Base-by-base conservation (phyloP, 1,284 basidiomycete genomes). In the Sporisorium sorghi region DNA sequence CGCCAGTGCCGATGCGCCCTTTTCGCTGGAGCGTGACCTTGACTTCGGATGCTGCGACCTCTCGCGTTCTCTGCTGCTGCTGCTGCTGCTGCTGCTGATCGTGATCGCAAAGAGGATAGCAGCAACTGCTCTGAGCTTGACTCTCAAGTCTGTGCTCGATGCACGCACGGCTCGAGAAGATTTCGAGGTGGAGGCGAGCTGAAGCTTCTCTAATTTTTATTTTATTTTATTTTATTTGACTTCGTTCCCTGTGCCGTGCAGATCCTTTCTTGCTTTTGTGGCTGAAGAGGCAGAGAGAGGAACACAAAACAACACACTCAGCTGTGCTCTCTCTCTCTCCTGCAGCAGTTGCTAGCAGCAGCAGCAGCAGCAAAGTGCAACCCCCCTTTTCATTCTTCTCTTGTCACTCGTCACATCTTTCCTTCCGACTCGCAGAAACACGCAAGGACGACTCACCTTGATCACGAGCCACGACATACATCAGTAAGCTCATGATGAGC, bases 231-330 rank as follows among this genome's bases (percentile, higher is more conserved):
- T n/a, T n/a, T n/a, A n/a, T n/a, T n/a, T n/a, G n/a, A n/a, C n/a
- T n/a, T n/a, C 28, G 28, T 37, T n/a, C n/a, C n/a, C 48, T 50
- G 39, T 43, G 52, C 40, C 40, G n/a, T 54, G 39, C 52, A 54
- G 40, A 54, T 54, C 52, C 33, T 33, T 28, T 43, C 35, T n/a
- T n/a, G 37, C 37, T 40, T 40, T n/a, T 40, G n/a, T 37, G 37
- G 14, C 37, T 40, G 37, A 9, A 19, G 37, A 17, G 19, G 37
- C 37, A 19, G n/a, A n/a, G 5, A 2, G n/a, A 19, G n/a, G 3
- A 14, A 19, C 15, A 37, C 44, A 46, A 42, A 19, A 15, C 40
- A n/a, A 24, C 42, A 6, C 14, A 47, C 44, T 35, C 35, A 33
- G 11, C 33, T 12, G 33, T 37, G 37, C n/a, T n/a, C 35, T 37